Conservation (phyloP, 768 basidiomycete species). For the Glaciozyma antarctica region DNA sequence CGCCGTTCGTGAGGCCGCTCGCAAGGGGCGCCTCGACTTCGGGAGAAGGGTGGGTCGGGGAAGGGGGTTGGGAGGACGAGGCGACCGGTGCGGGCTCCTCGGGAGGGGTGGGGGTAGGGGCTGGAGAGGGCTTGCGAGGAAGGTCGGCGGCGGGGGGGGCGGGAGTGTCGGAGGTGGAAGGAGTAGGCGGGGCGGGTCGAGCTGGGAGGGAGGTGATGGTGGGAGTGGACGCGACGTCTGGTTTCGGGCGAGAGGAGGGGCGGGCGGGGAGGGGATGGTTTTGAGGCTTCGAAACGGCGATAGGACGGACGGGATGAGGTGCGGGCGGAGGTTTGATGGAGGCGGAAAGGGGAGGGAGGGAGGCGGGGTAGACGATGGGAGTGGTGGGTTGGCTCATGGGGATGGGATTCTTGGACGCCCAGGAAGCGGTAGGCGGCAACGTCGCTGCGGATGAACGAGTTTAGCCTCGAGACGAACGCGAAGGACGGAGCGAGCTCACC, state of each 20-base stretch:
- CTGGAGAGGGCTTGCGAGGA: background rate
- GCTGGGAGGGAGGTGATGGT: conserved; percentile 10
- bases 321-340: conserved; percentile 20
- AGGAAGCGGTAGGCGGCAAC: conserved; percentile 30
- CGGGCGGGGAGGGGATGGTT: conserved; percentile 31
- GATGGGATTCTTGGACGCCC: conserved; percentile 30
- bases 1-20: background rate
- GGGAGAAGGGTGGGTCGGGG: conserved; percentile 16
- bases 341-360: conserved; percentile 25
- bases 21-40: conserved; percentile 41
- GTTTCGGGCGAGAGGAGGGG: conserved; percentile 22
- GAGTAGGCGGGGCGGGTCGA: background rate
- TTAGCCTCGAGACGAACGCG: background rate
- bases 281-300: conserved; percentile 27
- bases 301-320: conserved; percentile 7
- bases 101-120: background rate
- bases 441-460: conserved; percentile 8
- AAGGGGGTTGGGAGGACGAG: background rate
- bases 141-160: background rate
- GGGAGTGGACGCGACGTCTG: conserved; percentile 15
- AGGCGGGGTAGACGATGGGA: conserved; percentile 24
- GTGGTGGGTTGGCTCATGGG: conserved; percentile 12
- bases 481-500: background rate
- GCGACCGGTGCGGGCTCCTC: background rate
- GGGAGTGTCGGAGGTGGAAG: conserved; percentile 6